These are phyloP conservation scores for Alternaria longipes DNA, from an alignment of 2,329 filamentous ascomycete genomes.

Conservation along the genomic window DNA sequence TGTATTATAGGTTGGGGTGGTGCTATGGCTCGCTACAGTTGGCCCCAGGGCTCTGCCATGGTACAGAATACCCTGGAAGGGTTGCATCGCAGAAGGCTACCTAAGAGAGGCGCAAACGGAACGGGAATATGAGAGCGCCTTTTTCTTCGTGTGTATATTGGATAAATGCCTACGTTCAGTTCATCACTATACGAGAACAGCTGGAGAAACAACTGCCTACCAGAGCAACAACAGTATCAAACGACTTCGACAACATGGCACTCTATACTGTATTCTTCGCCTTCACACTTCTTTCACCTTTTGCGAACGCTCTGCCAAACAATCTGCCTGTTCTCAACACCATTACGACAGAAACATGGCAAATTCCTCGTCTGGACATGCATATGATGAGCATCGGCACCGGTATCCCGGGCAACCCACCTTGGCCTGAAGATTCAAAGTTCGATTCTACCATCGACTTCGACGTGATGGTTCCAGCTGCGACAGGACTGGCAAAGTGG, in stretches of 20 bases:
- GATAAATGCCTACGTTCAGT: background rate
- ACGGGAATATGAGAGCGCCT: background rate
- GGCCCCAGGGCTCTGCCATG: background rate
- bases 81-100: background rate
- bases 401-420: slow-evolving; percentile 29
- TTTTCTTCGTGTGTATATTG: background rate
- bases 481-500: background rate
- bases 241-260: background rate
- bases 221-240: background rate
- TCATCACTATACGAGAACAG: too few species aligned
- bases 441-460: slow-evolving; percentile 40
- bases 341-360: slow-evolving; percentile 20
- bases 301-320: slow-evolving; percentile 1
- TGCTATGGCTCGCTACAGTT: background rate
- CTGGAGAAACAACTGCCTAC: background rate
- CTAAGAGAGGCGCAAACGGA: background rate
- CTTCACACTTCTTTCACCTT: background rate
- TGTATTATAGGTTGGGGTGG: background rate
- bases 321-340: background rate
- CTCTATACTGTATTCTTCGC: background rate
- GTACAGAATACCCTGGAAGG: background rate
- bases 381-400: slow-evolving; percentile 41
- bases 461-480: slow-evolving; percentile 23
- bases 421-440: slow-evolving; percentile 28
- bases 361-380: slow-evolving; percentile 32